phyloP scores from a whole-genome alignment of 495 filamentous ascomycete species.

The Pseudevernia furfuracea region DNA sequence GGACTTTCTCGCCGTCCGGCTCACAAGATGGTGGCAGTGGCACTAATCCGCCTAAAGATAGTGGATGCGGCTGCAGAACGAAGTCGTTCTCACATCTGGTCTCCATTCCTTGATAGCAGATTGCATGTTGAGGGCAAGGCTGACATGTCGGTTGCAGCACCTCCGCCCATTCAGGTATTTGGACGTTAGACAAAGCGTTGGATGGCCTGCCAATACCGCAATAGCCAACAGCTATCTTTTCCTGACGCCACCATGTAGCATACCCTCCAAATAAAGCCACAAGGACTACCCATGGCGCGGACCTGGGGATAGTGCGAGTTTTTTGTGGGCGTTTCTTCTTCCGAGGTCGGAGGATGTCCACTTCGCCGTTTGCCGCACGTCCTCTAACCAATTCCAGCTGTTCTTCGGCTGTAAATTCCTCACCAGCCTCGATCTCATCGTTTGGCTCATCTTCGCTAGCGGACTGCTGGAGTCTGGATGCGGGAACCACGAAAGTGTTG shows the following conservation, averaged over 20 bases:
- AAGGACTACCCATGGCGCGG: constrained; percentile 59
- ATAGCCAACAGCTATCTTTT: constrained; percentile 90
- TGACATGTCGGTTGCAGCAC: constrained; percentile 76
- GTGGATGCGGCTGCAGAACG: constrained; percentile 73
- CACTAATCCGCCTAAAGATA: constrained; percentile 70
- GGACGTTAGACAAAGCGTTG: constrained; percentile 40
- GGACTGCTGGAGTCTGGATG: constrained; percentile 26
- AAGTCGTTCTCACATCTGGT: constrained; percentile 81
- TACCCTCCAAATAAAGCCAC: constrained; percentile 62
- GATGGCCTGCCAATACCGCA: constrained; percentile 75
- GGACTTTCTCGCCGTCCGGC: constrained; percentile 85
- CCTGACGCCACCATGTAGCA: constrained; percentile 77
- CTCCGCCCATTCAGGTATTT: constrained; percentile 59
- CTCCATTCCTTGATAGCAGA: constrained; percentile 70
- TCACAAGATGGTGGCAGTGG: constrained; percentile 91
- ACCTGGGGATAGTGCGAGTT: constrained; percentile 32
- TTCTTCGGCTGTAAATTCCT: constrained; percentile 91
- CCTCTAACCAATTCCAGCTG: constrained; percentile 67
- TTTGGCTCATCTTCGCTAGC: constrained; percentile 35
- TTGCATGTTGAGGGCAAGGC: constrained; percentile 84
- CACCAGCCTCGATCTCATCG: constrained; percentile 52
- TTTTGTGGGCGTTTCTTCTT: constrained; percentile 23
- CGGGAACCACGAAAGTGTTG: constrained; percentile 44
- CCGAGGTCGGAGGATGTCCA: constrained; percentile 26
- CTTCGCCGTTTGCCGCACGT: constrained; percentile 40